Percentiles rank a stretch among this genome's conserved stretches.
phyloP scores from a whole-genome alignment of 2,329 filamentous ascomycete genomes.

The Fusarium penzigii region DNA sequence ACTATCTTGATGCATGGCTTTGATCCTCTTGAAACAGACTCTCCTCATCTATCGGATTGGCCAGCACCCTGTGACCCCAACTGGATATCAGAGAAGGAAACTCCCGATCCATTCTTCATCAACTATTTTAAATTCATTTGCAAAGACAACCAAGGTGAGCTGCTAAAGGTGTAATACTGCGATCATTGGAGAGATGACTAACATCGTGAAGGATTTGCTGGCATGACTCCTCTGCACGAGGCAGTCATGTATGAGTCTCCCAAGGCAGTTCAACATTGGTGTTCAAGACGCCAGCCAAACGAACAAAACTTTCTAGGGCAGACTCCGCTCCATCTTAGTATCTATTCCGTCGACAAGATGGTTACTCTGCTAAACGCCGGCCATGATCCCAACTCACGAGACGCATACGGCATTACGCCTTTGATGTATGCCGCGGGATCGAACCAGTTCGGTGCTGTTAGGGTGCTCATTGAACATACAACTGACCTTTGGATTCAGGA shows the following conservation, averaged over 20 bases:
- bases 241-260: not conserved
- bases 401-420: slow-evolving; percentile 2
- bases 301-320: slow-evolving; percentile 1
- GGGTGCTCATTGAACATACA: not conserved
- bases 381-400: not conserved
- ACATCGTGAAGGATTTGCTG: not conserved
- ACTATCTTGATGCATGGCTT: too few relatives aligned
- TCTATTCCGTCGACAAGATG: not conserved
- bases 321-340: slow-evolving; percentile 1
- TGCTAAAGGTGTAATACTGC: too few relatives aligned
- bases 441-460: not conserved
- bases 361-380: not conserved
- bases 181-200: not conserved
- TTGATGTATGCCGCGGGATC: slow-evolving; percentile 6
- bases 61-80: too few relatives aligned
- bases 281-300: not conserved
- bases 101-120: too few relatives aligned
- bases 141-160: not conserved
- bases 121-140: not conserved
- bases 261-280: not conserved
- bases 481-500: not conserved
- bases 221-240: slow-evolving; percentile 1
- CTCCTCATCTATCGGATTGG: too few relatives aligned
- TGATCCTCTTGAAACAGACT: too few relatives aligned
- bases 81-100: too few relatives aligned